Percentiles rank a stretch among this genome's conserved stretches.
phyloP scores from a whole-genome alignment of 1,284 basidiomycete genomes.

The Cutaneotrichosporon mucoides region DNA sequence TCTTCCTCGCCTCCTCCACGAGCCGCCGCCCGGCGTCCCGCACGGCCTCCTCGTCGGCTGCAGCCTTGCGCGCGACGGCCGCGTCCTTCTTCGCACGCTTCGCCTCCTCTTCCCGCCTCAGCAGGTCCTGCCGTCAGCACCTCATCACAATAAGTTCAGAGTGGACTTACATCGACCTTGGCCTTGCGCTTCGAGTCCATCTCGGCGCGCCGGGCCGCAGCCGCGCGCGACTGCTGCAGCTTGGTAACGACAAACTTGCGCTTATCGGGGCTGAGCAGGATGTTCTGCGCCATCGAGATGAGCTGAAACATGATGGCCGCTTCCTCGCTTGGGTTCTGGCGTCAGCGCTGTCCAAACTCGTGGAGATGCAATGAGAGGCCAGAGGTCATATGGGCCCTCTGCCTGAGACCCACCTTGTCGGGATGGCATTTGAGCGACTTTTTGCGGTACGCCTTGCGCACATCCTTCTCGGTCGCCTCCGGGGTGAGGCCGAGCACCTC shows the following conservation, averaged over 20 bases:
- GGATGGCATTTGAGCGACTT: conserved; percentile 83
- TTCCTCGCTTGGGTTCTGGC: conserved; percentile 24
- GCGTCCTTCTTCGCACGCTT: conserved; percentile 59
- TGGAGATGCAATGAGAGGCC: too few species aligned
- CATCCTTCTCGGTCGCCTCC: conserved; percentile 74
- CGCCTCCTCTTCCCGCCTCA: conserved; percentile 72
- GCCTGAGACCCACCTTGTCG: conserved; percentile 70
- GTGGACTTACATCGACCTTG: conserved; percentile 57
- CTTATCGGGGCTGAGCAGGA: conserved; percentile 75
- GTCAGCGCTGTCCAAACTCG: too few species aligned
- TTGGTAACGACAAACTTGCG: conserved; percentile 79
- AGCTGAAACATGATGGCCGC: conserved; percentile 78
- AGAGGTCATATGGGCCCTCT: background rate
- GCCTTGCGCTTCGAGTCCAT: conserved; percentile 75
- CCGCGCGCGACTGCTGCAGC: conserved; percentile 65
- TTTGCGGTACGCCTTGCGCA: conserved; percentile 76
- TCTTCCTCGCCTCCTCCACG: conserved; percentile 56
- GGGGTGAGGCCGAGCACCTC: conserved; percentile 63
- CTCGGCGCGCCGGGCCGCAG: conserved; percentile 65
- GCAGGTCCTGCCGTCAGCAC: conserved; percentile 59
- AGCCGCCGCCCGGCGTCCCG: conserved; percentile 71
- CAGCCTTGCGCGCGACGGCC: conserved; percentile 54
- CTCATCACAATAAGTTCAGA: background rate
- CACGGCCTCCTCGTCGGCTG: conserved; percentile 63
- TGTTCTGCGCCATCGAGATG: conserved; percentile 76